Conservation (phyloP, 306 rosid species). For the Gleditsia sinensis region DNA sequence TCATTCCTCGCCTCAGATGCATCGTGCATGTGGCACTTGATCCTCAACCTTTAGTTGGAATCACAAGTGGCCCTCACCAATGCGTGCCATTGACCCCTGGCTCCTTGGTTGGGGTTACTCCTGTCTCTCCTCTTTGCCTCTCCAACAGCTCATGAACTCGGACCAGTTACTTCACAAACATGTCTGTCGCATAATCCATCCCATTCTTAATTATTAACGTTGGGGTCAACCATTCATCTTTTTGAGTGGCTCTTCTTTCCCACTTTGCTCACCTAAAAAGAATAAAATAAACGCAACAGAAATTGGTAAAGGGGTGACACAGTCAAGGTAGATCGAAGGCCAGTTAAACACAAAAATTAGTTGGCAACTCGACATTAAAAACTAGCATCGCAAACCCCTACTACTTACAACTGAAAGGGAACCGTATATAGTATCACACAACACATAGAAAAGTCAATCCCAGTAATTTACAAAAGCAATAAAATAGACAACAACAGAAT, state of each 20-base stretch:
- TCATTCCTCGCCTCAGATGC: slow-evolving; percentile 30
- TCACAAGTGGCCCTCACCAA: slow-evolving; percentile 36
- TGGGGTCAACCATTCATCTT: slow-evolving; percentile 7
- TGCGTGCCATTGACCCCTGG: slow-evolving; percentile 52
- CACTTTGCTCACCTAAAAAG: slow-evolving; percentile 14
- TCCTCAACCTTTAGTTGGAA: slow-evolving; percentile 14
- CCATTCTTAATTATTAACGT: slow-evolving; percentile 28
- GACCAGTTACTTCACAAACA: slow-evolving; percentile 19
- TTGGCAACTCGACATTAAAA: slow-evolving; percentile 32
- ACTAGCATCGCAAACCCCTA: slow-evolving; percentile 47
- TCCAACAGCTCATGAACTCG: not conserved
- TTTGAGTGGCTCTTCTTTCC: slow-evolving; percentile 1
- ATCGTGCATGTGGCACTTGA: slow-evolving; percentile 36
- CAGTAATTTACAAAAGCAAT: slow-evolving; percentile 64
- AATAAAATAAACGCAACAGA: not conserved
- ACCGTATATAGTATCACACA: slow-evolving; percentile 44
- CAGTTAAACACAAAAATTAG: slow-evolving; percentile 43
- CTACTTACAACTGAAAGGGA: slow-evolving; percentile 54
- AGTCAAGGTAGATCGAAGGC: slow-evolving; percentile 15
- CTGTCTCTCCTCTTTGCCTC: slow-evolving; percentile 10
- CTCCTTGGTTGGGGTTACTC: slow-evolving; percentile 35
- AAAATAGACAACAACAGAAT: slow-evolving; percentile 33
- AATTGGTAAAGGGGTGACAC: not conserved
- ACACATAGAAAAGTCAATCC: slow-evolving; percentile 56
- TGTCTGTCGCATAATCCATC: slow-evolving; percentile 18